Base-by-base conservation (phyloP, 108 stramenopile species). In the Thalassiosira profunda region DNA sequence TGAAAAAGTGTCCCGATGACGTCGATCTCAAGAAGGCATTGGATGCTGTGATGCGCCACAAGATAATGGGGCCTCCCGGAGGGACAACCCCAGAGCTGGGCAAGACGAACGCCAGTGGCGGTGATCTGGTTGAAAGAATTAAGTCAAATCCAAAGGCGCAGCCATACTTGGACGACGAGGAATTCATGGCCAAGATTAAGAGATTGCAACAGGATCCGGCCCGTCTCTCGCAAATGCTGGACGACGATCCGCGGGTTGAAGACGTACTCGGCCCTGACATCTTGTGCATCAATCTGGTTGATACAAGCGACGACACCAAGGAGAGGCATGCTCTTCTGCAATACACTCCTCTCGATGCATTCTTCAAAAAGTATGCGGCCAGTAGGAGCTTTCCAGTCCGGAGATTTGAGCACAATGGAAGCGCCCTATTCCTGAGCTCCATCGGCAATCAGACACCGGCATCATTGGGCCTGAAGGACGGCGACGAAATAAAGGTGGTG, bases 221-320 rank as follows among this genome's bases (percentile, higher is more conserved):
- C 65, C 61, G 87, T 66, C 60, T 98, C 56, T 63, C 88, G 10
- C 79, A 85, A 33, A 86, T 96, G 72, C 43, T 96, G 67, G n/a
- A n/a, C n/a, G 80, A 82, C 35, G 99, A 99, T 83, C 95, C 97
- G 5, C 63, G 84, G 45, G 76, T 97, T 54, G 93, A 93, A 95
- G 93, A 94, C 68, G 91, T 96, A 14, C 58, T 97, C 62, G 80
- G 93, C n/a, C 37, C 90, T 55, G 93, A n/a, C n/a, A n/a, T n/a
- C n/a, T n/a, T n/a, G n/a, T n/a, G n/a, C n/a, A n/a, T n/a, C n/a
- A n/a, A n/a, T n/a, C n/a, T n/a, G n/a, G n/a, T n/a, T n/a, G n/a
- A n/a, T n/a, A n/a, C n/a, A n/a, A n/a, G n/a, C n/a, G n/a, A n/a
- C n/a, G n/a, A n/a, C n/a, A n/a, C n/a, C n/a, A n/a, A n/a, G n/a